Percentiles rank a stretch among this genome's conserved stretches.
Evolutionary conservation across 1,284 basidiomycete species (phyloP).

Genomic region (Chalciporus sp.): DNA sequence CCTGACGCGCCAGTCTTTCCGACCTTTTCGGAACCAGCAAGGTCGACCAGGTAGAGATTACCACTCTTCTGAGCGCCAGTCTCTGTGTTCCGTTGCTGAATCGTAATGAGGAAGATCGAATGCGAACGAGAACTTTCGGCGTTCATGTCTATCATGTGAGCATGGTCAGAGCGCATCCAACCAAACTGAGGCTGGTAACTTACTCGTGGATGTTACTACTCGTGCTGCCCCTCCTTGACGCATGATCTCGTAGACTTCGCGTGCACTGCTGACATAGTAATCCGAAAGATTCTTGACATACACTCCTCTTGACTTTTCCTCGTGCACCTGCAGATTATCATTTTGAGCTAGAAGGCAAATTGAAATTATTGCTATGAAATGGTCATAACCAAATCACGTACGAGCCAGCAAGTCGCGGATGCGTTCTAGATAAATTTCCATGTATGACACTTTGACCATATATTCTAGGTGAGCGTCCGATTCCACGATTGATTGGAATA

Average conservation of each 20-base stretch:
- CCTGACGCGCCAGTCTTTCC: constrained; percentile 99
- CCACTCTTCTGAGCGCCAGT: constrained; percentile 95
- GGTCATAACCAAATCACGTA: constrained; percentile 48
- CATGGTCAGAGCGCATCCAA: constrained; percentile 10
- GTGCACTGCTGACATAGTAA: constrained; percentile 95
- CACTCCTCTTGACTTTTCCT: constrained; percentile 97
- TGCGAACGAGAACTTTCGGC: constrained; percentile 99
- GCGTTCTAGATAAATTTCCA: constrained; percentile 99
- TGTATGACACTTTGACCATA: constrained; percentile 99
- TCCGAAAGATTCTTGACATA: constrained; percentile 98
- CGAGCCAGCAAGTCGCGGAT: constrained; percentile 96
- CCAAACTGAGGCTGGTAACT: constrained; percentile 33
- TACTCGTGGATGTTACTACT: constrained; percentile 94
- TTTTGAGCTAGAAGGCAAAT: constrained; percentile 76
- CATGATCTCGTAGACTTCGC: constrained; percentile 99
- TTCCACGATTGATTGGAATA: constrained; percentile 96
- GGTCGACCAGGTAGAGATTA: constrained; percentile 96
- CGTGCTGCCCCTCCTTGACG: constrained; percentile 90
- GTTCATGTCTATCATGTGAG: constrained; percentile 88
- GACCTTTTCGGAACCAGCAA: constrained; percentile 99
- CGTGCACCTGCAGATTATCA: constrained; percentile 98
- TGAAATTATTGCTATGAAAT: neutral
- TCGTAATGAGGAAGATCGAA: constrained; percentile 98
- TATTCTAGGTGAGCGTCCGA: constrained; percentile 97
- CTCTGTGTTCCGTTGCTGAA: constrained; percentile 96